Base-by-base conservation (phyloP, 176 grass and related monocot genomes). In the Juncus effusus region DNA sequence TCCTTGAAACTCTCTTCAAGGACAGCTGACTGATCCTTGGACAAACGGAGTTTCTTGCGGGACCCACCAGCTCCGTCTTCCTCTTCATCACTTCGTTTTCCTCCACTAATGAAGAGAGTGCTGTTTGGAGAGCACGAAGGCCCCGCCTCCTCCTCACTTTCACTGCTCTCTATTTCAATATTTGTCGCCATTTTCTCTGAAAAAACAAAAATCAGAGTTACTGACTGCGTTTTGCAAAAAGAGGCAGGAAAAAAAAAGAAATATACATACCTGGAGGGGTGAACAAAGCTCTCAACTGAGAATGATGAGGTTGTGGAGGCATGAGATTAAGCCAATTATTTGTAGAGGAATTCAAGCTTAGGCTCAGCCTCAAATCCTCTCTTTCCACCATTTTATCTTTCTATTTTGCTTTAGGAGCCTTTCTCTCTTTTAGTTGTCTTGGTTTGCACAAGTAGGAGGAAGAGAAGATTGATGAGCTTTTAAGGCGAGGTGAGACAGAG, bases 1-100 rank as follows among this genome's bases (percentile, higher is more conserved):
- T 88, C 87, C 54, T 83, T 96, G 78, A 96, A 96, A 74, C 67
- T 91, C 54, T 96, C 79, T 57, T 96, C 92, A 47, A 96, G 92
- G 15, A 96, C 79, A 40, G 75, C 80, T 16, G 92, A 78, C 78
- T 96, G 92, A 65, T 91, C 85, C 76, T 86, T 91, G 12, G 79
- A 96, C 2, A 96, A 54, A 0, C 92, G 74, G 28, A 96, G 92
- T 63, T 96, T 96, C 85, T 96, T 96, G 66, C 87, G 92, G 37
- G 87, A 83, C 12, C 74, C 91, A 7, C 61, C 85, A 13, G 64
- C 78, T 15, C 42, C 64, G 49, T 80, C 84, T n/a, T 61, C 72
- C 67, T 94, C 90, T 70, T 94, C 82, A 8, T 85, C 82, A 63
- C 84, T 80, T 69, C 70, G 64, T 62, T 62, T 60, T 15, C 70